Evolutionary conservation across 371 early-diverging fungal species (phyloP).

Genomic region (Entomophthora muscae): DNA sequence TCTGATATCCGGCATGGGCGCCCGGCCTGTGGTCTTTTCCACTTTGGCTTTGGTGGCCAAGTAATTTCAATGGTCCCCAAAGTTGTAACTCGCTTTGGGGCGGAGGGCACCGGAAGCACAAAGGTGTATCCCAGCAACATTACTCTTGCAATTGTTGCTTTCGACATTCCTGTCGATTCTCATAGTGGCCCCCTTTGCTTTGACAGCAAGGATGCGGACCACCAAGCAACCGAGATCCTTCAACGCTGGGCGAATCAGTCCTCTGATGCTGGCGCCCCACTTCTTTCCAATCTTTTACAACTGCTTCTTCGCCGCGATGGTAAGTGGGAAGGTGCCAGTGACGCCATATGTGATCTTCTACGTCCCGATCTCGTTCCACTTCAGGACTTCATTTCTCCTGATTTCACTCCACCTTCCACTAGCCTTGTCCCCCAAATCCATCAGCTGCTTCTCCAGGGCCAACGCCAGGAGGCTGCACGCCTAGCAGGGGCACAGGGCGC

Average conservation of each 20-base stretch:
- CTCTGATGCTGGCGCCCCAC: neutral
- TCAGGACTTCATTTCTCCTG: conserved; percentile 17
- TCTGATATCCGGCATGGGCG: neutral
- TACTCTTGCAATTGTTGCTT: conserved; percentile 5
- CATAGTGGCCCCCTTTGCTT: conserved; percentile 13
- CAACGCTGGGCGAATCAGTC: neutral
- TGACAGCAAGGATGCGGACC: conserved; percentile 9
- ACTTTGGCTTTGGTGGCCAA: conserved; percentile 79
- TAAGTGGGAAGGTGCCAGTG: conserved; percentile 23
- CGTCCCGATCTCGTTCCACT: conserved; percentile 15
- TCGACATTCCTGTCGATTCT: too few species aligned
- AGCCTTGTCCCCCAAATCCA: conserved; percentile 14
- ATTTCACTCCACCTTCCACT: conserved; percentile 13
- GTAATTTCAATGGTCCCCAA: conserved; percentile 56
- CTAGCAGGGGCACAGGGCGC: conserved; percentile 45
- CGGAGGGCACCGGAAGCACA: conserved; percentile 19
- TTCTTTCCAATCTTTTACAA: conserved; percentile 44
- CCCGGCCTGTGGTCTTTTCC: conserved; percentile 36
- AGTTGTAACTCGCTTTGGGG: conserved; percentile 38
- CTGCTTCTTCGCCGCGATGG: conserved; percentile 47
- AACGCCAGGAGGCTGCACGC: conserved; percentile 53
- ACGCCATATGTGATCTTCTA: conserved; percentile 25
- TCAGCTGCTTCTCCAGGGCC: conserved; percentile 46
- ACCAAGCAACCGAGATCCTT: neutral
- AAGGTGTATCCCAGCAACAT: conserved; percentile 38